phyloP scores from a whole-genome alignment of 768 basidiomycete genomes.

The Suillus sp. region DNA sequence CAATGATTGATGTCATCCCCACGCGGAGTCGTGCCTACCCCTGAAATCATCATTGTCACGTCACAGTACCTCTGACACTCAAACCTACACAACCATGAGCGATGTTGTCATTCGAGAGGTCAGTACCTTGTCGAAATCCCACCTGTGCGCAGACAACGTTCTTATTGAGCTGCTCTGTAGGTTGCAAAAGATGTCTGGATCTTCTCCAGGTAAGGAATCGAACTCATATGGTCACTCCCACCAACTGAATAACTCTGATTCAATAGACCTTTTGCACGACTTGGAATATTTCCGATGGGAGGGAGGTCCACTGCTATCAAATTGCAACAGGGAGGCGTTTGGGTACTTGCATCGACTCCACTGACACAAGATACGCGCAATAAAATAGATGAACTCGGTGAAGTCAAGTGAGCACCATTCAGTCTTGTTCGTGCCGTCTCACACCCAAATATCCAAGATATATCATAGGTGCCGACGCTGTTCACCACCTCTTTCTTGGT shows the following conservation, averaged over 20 bases:
- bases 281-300: constrained; percentile 71
- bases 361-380: constrained; percentile 64
- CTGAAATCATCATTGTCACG: neutral
- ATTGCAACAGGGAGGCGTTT: constrained; percentile 68
- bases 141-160: constrained; percentile 3
- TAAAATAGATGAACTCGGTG: constrained; percentile 63
- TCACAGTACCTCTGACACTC: no score
- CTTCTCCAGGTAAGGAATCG: constrained; percentile 54
- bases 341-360: constrained; percentile 82
- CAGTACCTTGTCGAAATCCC: constrained; percentile 10
- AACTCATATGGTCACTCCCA: constrained; percentile 9
- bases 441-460: constrained; percentile 39
- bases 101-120: constrained; percentile 50
- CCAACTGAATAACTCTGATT: constrained; percentile 3
- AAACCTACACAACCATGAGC: constrained; percentile 21
- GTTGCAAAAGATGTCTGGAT: constrained; percentile 60
- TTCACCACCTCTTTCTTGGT: constrained; percentile 65
- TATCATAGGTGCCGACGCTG: constrained; percentile 58
- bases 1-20: neutral
- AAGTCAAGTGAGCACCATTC: constrained; percentile 54
- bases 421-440: constrained; percentile 7
- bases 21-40: neutral
- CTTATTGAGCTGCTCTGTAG: constrained; percentile 26
- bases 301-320: constrained; percentile 83
- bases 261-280: constrained; percentile 65